These are phyloP conservation scores for Coemansia sp. DNA, from an alignment of 192 early-diverging fungal genomes.

Conservation along the genomic window DNA sequence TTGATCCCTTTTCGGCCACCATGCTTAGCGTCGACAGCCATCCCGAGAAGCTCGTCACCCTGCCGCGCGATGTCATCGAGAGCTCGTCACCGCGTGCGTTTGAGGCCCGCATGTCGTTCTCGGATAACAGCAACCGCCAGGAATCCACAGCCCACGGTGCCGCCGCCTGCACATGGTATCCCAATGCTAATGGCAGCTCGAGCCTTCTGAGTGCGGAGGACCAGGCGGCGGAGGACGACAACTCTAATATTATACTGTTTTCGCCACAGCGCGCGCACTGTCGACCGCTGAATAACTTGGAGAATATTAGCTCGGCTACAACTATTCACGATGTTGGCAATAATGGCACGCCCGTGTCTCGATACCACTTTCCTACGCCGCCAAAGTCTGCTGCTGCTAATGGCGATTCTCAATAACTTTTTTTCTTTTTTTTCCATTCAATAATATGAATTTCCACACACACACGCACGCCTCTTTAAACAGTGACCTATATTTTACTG, in stretches of 20 bases:
- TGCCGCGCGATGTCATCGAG: conserved; percentile 25
- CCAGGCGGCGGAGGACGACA: conserved; percentile 11
- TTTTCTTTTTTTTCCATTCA: background rate
- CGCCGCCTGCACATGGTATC: background rate
- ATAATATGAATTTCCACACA: background rate
- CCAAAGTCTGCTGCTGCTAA: conserved; percentile 12
- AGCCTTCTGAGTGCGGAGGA: conserved; percentile 19
- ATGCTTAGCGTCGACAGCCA: conserved; percentile 31
- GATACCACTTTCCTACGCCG: conserved; percentile 18
- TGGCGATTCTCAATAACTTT: conserved; percentile 1
- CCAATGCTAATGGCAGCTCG: background rate
- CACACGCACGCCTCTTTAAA: background rate
- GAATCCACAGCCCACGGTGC: conserved; percentile 9
- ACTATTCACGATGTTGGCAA: conserved; percentile 36
- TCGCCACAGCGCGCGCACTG: conserved; percentile 21
- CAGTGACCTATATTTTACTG: too few species aligned
- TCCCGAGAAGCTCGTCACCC: conserved; percentile 21
- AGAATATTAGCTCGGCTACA: conserved; percentile 39
- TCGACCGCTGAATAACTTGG: conserved; percentile 13
- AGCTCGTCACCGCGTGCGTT: conserved; percentile 16
- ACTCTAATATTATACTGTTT: conserved; percentile 25
- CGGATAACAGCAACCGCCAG: conserved; percentile 11
- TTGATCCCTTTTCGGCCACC: conserved; percentile 41
- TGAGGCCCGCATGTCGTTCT: conserved; percentile 42
- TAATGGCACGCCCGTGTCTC: conserved; percentile 6